Percentiles rank a stretch among this genome's conserved stretches.
These are phyloP conservation scores for Niveomyces coronatus DNA, from an alignment of 2,329 filamentous ascomycete species.

Conservation along the genomic window DNA sequence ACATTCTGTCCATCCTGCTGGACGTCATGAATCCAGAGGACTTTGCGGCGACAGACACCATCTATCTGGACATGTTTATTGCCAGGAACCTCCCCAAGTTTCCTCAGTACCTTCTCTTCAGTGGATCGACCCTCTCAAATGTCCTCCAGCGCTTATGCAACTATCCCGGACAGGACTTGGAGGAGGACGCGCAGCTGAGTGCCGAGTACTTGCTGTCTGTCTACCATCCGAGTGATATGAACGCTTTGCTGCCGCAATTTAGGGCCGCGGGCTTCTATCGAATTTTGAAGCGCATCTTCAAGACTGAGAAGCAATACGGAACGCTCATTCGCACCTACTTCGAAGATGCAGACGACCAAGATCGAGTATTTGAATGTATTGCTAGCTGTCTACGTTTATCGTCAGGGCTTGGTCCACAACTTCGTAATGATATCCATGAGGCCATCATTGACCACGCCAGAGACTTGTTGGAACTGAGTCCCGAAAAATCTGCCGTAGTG, in stretches of 20 bases:
- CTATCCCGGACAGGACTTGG: conserved; percentile 69
- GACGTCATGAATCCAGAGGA: conserved; percentile 76
- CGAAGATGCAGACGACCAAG: conserved; percentile 68
- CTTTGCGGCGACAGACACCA: conserved; percentile 71
- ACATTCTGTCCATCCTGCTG: conserved; percentile 79
- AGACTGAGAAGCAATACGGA: conserved; percentile 66
- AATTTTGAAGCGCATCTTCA: conserved; percentile 83
- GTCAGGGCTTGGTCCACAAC: conserved; percentile 54
- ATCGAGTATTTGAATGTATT: conserved; percentile 70
- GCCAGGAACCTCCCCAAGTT: conserved; percentile 94
- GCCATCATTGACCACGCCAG: conserved; percentile 56
- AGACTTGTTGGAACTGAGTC: conserved; percentile 57
- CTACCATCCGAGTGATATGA: conserved; percentile 79
- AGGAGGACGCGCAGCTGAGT: conserved; percentile 93
- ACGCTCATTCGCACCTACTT: conserved; percentile 74
- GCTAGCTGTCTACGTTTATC: conserved; percentile 59
- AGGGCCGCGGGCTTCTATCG: conserved; percentile 76
- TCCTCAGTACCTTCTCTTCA: conserved; percentile 85
- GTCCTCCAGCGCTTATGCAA: conserved; percentile 75
- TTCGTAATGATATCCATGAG: conserved; percentile 58
- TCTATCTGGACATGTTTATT: conserved; percentile 98
- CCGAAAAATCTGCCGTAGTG: conserved; percentile 52
- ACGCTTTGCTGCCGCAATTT: conserved; percentile 66
- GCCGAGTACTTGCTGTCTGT: conserved; percentile 89
- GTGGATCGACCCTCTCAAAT: conserved; percentile 73